These are phyloP conservation scores for Neofusicoccum parvum DNA, from an alignment of 2,329 filamentous ascomycete species.

Conservation along the genomic window DNA sequence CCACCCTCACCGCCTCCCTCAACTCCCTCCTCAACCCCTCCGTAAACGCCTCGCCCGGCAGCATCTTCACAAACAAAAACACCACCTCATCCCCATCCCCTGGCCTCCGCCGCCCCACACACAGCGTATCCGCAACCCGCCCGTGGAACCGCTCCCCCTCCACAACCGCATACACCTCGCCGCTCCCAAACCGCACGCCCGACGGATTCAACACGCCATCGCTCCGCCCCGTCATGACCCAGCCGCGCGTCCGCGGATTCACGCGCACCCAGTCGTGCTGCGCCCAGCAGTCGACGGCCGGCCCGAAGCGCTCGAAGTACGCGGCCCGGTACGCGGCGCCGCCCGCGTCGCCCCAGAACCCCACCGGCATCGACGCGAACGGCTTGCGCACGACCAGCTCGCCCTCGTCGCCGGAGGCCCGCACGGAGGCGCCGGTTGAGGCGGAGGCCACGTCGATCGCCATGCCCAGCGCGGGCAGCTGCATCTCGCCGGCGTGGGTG, in stretches of 20 bases:
- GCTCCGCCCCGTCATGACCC: constrained; percentile 69
- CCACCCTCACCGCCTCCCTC: constrained; percentile 65
- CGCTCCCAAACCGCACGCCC: constrained; percentile 76
- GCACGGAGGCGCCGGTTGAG: constrained; percentile 63
- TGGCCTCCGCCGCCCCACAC: constrained; percentile 74
- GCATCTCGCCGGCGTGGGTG: constrained; percentile 52
- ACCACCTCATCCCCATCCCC: constrained; percentile 60
- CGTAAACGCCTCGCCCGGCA: constrained; percentile 60
- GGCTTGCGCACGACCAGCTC: constrained; percentile 71
- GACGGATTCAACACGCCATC: constrained; percentile 81
- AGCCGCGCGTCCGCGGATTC: constrained; percentile 66
- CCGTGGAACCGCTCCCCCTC: constrained; percentile 63
- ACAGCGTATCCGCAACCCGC: constrained; percentile 70
- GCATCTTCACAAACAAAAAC: constrained; percentile 63
- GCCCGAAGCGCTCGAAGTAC: constrained; percentile 47
- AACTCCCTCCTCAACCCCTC: constrained; percentile 58
- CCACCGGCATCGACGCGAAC: constrained; percentile 74
- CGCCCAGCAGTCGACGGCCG: constrained; percentile 64
- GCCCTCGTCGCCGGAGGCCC: constrained; percentile 55
- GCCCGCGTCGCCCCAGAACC: constrained; percentile 49
- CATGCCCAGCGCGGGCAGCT: not conserved
- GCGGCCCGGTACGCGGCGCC: constrained; percentile 48
- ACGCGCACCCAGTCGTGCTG: constrained; percentile 79
- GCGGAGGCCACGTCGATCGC: constrained; percentile 62
- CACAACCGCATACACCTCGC: constrained; percentile 77